Base-by-base conservation (phyloP, 176 grass and related monocot genomes). In the Chloris gayana region DNA sequence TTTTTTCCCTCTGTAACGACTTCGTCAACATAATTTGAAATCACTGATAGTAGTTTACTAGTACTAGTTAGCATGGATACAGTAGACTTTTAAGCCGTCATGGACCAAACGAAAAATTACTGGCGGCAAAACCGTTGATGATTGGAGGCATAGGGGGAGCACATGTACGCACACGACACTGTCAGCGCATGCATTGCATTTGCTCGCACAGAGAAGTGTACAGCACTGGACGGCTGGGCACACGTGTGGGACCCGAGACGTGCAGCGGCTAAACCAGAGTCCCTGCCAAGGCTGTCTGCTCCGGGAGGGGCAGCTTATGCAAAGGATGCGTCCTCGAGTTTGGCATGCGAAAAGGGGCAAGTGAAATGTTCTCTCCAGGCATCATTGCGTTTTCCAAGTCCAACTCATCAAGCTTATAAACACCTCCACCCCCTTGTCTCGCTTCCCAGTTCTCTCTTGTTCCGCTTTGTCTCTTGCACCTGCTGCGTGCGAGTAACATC, bases 271-370 rank as follows among this genome's bases (percentile, higher is more conserved):
- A 30, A 69, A 41, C 41, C 74, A 84, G 69, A 3, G 33, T 34
- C 77, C 76, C 76, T 72, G 77, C 17, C 65, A 47, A 58, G 3
- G 29, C 8, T 88, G 88, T 88, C 91, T 79, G 82, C 88, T 88
- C 47, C 65, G 70, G 53, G 74, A 80, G 85, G 77, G 58, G 65
- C 88, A 91, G 45, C 74, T 87, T 80, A 80, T 77, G 81, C 59
- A 64, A 56, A 58, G 67, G 60, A 73, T 50, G 74, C 24, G 13
- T 41, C 50, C 63, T 27, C 22, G 15, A 73, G 32, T 81, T 88
- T 85, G 73, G 88, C 91, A 91, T 91, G 88, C 88, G 53, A 25
- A 94, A 91, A 88, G 77, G 67, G 38, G 27, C 75, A 30, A 47
- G 26, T 64, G 83, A 72, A 49, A 64, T 79, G 75, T 85, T 85